phyloP scores from a whole-genome alignment of 148 eudicot genomes.

The Chenopodium album region DNA sequence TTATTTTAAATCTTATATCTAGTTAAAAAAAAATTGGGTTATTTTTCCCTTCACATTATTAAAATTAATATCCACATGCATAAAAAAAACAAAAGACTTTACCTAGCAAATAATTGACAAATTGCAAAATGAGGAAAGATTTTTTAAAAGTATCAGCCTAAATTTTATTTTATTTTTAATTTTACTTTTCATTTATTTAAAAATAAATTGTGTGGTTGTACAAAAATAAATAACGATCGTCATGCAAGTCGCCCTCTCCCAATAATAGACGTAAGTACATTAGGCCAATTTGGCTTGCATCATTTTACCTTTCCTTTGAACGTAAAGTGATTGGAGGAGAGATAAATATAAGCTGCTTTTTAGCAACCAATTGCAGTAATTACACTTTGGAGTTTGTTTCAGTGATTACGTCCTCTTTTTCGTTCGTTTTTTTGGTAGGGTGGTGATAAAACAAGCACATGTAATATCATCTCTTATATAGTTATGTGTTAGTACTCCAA shows the following conservation, averaged over 20 bases:
- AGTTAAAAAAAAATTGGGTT: too few species aligned
- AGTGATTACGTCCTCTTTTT: constrained; percentile 10
- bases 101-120: too few species aligned
- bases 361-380: constrained; percentile 10
- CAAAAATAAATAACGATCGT: not conserved
- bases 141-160: not conserved
- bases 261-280: constrained; percentile 1
- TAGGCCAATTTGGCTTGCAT: constrained; percentile 5
- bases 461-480: not conserved
- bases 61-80: too few species aligned
- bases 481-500: too few species aligned
- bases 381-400: constrained; percentile 13
- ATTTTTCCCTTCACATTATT: too few species aligned
- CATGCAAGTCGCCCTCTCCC: not conserved
- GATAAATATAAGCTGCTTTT: not conserved
- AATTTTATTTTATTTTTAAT: too few species aligned
- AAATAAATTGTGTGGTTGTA: not conserved
- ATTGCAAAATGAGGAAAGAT: not conserved
- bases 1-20: too few species aligned
- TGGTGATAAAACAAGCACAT: not conserved
- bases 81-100: too few species aligned
- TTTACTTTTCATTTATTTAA: not conserved
- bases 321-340: not conserved
- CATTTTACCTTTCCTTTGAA: constrained; percentile 14
- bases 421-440: not conserved